Conservation (phyloP, 2,329 filamentous ascomycete species). For the Cladosporium velox region DNA sequence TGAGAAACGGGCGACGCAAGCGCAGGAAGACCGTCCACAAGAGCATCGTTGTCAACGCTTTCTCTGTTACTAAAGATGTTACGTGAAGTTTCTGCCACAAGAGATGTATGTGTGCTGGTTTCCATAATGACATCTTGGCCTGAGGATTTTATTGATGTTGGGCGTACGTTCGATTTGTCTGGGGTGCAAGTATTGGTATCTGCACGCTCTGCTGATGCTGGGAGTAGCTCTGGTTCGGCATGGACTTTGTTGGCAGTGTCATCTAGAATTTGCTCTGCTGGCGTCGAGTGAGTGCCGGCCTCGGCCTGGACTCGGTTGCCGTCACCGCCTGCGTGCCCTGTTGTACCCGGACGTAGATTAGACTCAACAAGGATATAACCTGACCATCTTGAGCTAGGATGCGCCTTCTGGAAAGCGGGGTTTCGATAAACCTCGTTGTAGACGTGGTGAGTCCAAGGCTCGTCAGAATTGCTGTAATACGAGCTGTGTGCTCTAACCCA, state of each 20-base stretch:
- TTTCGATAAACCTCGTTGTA: background rate
- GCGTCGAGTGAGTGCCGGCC: background rate
- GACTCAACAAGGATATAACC: background rate
- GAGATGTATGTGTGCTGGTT: background rate
- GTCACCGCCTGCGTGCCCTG: background rate
- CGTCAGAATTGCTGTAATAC: background rate
- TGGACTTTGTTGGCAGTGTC: background rate
- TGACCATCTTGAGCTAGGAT: background rate
- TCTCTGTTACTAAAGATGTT: background rate
- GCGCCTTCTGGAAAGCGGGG: background rate
- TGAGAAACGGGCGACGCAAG: background rate
- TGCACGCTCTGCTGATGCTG: background rate
- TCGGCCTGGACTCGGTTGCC: background rate
- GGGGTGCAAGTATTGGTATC: background rate
- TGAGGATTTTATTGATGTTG: background rate
- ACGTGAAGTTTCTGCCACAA: background rate
- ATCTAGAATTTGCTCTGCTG: background rate
- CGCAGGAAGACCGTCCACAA: background rate
- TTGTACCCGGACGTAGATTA: background rate
- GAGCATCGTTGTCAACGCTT: background rate
- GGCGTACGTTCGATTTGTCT: background rate
- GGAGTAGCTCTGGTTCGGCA: background rate
- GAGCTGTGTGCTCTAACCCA: background rate
- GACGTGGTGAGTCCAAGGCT: background rate
- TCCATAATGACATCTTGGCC: background rate